Conservation (phyloP, 345 rosid genomes). For the Acer negundo region DNA sequence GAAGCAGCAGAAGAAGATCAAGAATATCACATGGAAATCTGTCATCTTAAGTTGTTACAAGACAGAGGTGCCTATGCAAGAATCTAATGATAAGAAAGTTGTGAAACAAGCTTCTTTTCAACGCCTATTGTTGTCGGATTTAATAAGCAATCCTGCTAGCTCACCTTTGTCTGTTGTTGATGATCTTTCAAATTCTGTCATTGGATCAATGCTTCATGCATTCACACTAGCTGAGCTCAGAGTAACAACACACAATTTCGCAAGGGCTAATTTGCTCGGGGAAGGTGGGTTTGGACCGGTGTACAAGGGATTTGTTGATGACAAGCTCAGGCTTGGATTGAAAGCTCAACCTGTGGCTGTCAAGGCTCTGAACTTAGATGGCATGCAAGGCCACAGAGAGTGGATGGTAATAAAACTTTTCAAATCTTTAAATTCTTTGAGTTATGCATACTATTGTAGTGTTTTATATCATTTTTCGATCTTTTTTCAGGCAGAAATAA, state of each 20-base stretch:
- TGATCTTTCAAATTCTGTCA: constrained; percentile 57
- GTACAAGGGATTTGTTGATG: constrained; percentile 68
- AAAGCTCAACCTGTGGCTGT: constrained; percentile 76
- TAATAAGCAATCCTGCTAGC: constrained; percentile 56
- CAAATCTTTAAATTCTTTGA: neutral
- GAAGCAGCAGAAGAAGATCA: constrained; percentile 27
- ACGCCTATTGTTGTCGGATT: constrained; percentile 55
- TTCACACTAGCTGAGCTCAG: constrained; percentile 60
- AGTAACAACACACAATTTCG: constrained; percentile 48
- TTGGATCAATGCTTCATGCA: constrained; percentile 53
- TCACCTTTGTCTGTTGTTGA: constrained; percentile 53
- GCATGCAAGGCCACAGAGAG: constrained; percentile 78
- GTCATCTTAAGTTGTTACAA: constrained; percentile 47
- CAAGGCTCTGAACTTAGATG: constrained; percentile 66
- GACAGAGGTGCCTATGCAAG: constrained; percentile 24
- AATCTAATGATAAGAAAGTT: constrained; percentile 13
- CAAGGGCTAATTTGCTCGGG: constrained; percentile 59
- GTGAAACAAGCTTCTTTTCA: constrained; percentile 43
- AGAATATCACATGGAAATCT: constrained; percentile 48
- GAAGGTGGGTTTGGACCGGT: constrained; percentile 88
- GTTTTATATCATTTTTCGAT: too few relatives aligned
- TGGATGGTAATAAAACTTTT: constrained; percentile 57
- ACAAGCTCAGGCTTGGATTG: constrained; percentile 54
- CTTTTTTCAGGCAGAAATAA: constrained; percentile 60
- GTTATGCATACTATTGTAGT: neutral